A percentile compares a stretch with the other conserved stretches of the same genome.
These are phyloP conservation scores for Boletus rufocinnamomeus DNA, from an alignment of 768 basidiomycete genomes.

Conservation along the genomic window DNA sequence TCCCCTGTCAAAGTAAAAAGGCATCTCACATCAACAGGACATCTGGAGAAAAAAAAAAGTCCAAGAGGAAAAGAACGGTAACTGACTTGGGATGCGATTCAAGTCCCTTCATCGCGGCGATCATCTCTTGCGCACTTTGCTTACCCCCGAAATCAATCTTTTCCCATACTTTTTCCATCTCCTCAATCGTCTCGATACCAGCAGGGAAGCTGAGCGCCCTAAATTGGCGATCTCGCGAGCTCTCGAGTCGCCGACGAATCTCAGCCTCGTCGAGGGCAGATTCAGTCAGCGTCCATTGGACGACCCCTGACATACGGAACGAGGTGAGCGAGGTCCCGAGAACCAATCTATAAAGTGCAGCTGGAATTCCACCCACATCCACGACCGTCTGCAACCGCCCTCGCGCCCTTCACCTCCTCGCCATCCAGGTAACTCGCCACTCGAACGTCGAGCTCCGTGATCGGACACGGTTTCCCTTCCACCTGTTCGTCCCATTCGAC, in stretches of 20 bases:
- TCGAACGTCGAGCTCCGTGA: conserved; percentile 60
- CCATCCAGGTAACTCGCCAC: conserved; percentile 48
- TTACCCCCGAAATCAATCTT: conserved; percentile 32
- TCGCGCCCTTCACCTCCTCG: conserved; percentile 40
- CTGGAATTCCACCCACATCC: conserved; percentile 17
- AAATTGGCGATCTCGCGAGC: conserved; percentile 45
- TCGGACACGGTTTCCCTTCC: conserved; percentile 41
- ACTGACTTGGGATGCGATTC: conserved; percentile 10
- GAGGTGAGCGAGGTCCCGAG: background rate
- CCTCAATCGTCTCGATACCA: conserved; percentile 37
- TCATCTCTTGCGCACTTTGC: conserved; percentile 3
- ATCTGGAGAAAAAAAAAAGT: background rate
- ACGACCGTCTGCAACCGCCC: conserved; percentile 28
- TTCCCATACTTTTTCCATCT: conserved; percentile 36
- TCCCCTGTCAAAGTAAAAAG: background rate
- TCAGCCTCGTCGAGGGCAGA: conserved; percentile 35
- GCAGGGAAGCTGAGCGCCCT: conserved; percentile 51
- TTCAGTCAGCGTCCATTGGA: conserved; percentile 57
- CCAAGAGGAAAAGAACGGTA: no score
- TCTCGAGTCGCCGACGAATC: conserved; percentile 40
- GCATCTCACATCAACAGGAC: background rate
- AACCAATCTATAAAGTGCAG: background rate
- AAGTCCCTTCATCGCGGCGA: conserved; percentile 1
- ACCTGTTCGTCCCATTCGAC: conserved; percentile 43
- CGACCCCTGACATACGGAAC: conserved; percentile 48